Evolutionary conservation across 2,329 filamentous ascomycete species (phyloP), one percentile per base, ranked within the genome.

Genomic region (Ascochyta lentis): DNA sequence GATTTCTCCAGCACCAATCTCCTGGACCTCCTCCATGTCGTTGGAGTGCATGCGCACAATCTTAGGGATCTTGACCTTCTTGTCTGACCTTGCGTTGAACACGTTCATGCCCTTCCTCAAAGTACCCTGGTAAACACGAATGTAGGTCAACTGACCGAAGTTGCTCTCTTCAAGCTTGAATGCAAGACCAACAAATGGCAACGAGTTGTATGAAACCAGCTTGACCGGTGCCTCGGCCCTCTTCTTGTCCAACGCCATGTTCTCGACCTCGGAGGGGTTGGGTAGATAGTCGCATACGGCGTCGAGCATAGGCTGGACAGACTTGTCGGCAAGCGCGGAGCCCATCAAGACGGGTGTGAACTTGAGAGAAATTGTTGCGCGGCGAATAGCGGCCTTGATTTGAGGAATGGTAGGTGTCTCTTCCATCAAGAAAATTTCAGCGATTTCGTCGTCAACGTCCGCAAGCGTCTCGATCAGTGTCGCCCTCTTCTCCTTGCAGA

Each of bases 21-120:
- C 93, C 52, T 80, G 83, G 27, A 97, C 92, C 72, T 99, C 95
- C 77, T 99, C 95, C 94, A 99, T 96, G 73, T 99, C 95, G 74
- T 98, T 96, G 41, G 93, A 96, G 82, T 99, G 95, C 95, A 99
- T 99, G 60, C 95, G 92, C 60, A 99, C 95, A 69, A 99, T 98
- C 72, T 94, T 90, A 19, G 95, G 95, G 54, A 99, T 89, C 78
- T 96, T 93, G 74, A 99, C 89, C 82, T 94, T 97, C 84, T 97
- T 96, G 77, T 94, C 90, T 62, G 87, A 96, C 67, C 93, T 88
- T 8, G 93, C 93, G 78, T 98, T 99, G 85, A 89, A 96, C 51
- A 99, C 87, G 74, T 93, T 92, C 72, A 89, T 85, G 45, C 93
- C 91, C 83, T 96, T 98, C 75, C 83, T 89, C 57, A 99, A 81